A percentile compares a stretch with the other conserved stretches of the same genome.
phyloP scores from a whole-genome alignment of 2,329 filamentous ascomycete genomes.

The Xylariaceae sp. region DNA sequence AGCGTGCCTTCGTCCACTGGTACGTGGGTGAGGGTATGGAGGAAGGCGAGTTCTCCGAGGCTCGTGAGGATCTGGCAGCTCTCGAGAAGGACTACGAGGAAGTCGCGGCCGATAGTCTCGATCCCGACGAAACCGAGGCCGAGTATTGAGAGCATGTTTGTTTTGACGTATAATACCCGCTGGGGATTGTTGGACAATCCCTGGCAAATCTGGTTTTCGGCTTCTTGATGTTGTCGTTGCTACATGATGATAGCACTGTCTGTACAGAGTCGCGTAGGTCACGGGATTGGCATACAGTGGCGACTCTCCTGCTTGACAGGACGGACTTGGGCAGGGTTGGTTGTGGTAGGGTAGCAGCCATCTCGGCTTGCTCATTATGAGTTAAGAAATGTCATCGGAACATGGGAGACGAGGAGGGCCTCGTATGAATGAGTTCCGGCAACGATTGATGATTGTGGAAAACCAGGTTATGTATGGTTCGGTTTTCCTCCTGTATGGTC shows the following conservation, averaged over 20 bases:
- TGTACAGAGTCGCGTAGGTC: slow-evolving; percentile 14
- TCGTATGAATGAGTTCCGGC: neutral
- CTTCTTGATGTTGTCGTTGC: slow-evolving; percentile 14
- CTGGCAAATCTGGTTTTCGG: slow-evolving; percentile 12
- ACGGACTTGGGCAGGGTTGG: slow-evolving; percentile 15
- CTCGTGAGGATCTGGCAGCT: slow-evolving; percentile 77
- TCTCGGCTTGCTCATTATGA: neutral
- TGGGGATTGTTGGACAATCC: slow-evolving; percentile 13
- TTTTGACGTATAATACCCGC: slow-evolving; percentile 30
- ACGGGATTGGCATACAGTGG: slow-evolving; percentile 7
- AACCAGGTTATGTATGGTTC: neutral
- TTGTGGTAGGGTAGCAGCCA: slow-evolving; percentile 4
- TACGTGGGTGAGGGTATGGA: slow-evolving; percentile 89
- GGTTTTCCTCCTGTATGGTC: neutral
- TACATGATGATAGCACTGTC: slow-evolving; percentile 16
- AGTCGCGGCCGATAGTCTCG: slow-evolving; percentile 67
- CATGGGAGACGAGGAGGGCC: slow-evolving; percentile 4
- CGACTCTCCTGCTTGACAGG: slow-evolving; percentile 6
- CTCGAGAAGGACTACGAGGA: slow-evolving; percentile 85
- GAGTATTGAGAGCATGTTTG: slow-evolving; percentile 65
- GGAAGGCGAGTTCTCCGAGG: slow-evolving; percentile 84
- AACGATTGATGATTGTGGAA: neutral
- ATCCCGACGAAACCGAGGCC: slow-evolving; percentile 57
- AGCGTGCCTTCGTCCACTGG: slow-evolving; percentile 72
- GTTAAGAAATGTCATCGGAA: neutral